These are phyloP conservation scores for Suillus hirtellus DNA, from an alignment of 768 basidiomycete genomes.

Conservation along the genomic window DNA sequence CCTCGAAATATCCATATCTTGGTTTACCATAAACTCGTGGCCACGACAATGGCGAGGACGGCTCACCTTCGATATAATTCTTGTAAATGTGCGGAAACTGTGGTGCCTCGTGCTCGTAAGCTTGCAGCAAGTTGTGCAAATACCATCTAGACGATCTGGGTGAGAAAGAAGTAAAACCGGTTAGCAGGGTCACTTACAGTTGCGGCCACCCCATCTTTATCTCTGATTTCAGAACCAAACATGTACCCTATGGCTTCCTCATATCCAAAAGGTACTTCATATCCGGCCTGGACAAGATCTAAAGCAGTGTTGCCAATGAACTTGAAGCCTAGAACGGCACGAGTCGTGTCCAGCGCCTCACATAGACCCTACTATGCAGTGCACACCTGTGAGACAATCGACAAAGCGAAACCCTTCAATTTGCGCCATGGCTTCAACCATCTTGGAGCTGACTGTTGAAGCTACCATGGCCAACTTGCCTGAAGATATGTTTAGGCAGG, in stretches of 20 bases:
- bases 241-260: conserved; percentile 94
- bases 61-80: conserved; percentile 59
- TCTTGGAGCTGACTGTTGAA: conserved; percentile 89
- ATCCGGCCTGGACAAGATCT: conserved; percentile 62
- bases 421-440: conserved; percentile 77
- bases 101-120: conserved; percentile 52
- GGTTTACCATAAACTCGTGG: conserved; percentile 8
- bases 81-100: conserved; percentile 57
- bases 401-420: conserved; percentile 80
- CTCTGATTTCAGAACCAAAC: conserved; percentile 76
- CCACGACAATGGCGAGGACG: conserved; percentile 2
- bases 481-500: conserved; percentile 42
- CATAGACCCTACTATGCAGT: not conserved
- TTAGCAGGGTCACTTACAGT: conserved; percentile 46
- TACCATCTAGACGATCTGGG: conserved; percentile 43
- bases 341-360: not conserved
- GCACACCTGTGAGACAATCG: conserved; percentile 79
- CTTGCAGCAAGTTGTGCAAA: conserved; percentile 68
- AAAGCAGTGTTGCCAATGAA: conserved; percentile 86
- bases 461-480: conserved; percentile 82
- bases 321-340: conserved; percentile 67
- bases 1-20: conserved; percentile 82
- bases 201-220: conserved; percentile 88
- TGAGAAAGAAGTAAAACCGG: not conserved
- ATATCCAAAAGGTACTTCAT: conserved; percentile 78